A percentile compares a stretch with the other conserved stretches of the same genome.
These are phyloP conservation scores for Austroboletus festivus DNA, from an alignment of 768 basidiomycete genomes.

Conservation along the genomic window DNA sequence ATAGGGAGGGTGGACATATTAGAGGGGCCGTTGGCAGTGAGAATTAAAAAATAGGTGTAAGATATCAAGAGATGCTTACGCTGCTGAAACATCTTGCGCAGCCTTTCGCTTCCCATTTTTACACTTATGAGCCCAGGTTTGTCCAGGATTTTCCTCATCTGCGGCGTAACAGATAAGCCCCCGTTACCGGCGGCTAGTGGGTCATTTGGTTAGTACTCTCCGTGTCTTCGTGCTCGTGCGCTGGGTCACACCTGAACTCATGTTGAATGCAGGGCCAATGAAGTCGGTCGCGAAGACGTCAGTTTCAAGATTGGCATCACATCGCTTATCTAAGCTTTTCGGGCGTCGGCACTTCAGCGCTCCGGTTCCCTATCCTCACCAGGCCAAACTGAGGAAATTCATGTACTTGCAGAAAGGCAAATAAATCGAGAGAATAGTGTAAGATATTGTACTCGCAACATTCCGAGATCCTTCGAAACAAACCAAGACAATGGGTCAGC, in stretches of 20 bases:
- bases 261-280: too few relatives aligned
- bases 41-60: too few relatives aligned
- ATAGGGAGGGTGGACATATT: too few relatives aligned
- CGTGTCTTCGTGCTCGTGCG: background rate
- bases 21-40: too few relatives aligned
- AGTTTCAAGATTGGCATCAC: background rate
- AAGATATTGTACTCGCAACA: too few relatives aligned
- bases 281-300: too few relatives aligned
- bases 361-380: too few relatives aligned
- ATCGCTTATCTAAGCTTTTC: background rate
- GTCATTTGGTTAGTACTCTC: slow-evolving; percentile 1
- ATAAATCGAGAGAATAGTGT: too few relatives aligned
- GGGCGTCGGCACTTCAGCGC: background rate
- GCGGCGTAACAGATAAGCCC: slow-evolving; percentile 23
- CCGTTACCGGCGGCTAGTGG: slow-evolving; percentile 15
- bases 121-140: slow-evolving; percentile 25
- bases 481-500: too few relatives aligned
- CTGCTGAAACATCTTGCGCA: slow-evolving; percentile 30
- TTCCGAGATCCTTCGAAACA: too few relatives aligned
- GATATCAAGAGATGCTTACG: slow-evolving; percentile 13
- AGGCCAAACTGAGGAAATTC: too few relatives aligned
- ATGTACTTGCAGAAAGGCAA: too few relatives aligned
- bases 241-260: slow-evolving; percentile 12
- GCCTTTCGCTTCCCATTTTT: slow-evolving; percentile 22
- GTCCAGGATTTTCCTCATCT: slow-evolving; percentile 27